phyloP scores from a whole-genome alignment of 2,329 filamentous ascomycete species.

The Cryphonectria radicalis region DNA sequence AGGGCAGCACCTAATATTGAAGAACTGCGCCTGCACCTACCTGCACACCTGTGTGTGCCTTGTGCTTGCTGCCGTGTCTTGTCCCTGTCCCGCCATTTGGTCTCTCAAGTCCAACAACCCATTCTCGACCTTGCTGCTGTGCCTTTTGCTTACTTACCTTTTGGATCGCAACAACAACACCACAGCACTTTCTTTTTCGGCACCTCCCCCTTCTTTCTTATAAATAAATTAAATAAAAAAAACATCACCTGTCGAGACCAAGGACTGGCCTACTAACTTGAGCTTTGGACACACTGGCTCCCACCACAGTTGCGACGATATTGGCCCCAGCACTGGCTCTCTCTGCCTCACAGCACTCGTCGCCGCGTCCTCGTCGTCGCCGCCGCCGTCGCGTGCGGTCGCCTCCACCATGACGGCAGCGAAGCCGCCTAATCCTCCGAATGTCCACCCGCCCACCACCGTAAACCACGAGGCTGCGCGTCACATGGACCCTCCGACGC shows the following conservation, averaged over 20 bases:
- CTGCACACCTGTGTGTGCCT: constrained; percentile 9
- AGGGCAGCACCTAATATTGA: constrained; percentile 10
- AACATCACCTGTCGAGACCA: not conserved
- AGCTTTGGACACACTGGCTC: constrained; percentile 16
- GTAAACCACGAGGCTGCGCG: constrained; percentile 15
- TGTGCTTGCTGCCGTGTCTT: constrained; percentile 8
- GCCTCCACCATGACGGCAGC: constrained; percentile 30
- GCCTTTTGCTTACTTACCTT: constrained; percentile 14
- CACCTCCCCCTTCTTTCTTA: not conserved
- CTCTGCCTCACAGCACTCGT: constrained; percentile 14
- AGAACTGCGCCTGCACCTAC: not conserved
- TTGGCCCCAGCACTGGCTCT: constrained; percentile 19
- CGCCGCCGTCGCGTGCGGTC: constrained; percentile 28
- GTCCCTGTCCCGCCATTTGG: not conserved
- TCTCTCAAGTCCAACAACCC: constrained; percentile 12
- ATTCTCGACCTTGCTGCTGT: constrained; percentile 15
- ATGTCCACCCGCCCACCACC: constrained; percentile 24
- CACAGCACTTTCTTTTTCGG: constrained; percentile 10
- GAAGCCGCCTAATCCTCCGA: constrained; percentile 25
- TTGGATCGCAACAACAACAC: constrained; percentile 24
- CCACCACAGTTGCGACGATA: constrained; percentile 10
- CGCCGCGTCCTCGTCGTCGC: constrained; percentile 24
- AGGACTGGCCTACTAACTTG: not conserved
- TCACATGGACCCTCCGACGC: constrained; percentile 25
- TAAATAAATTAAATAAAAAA: not conserved